Evolutionary conservation across 1,284 basidiomycete species (phyloP).

Genomic region (Trichosporon coremiiforme): DNA sequence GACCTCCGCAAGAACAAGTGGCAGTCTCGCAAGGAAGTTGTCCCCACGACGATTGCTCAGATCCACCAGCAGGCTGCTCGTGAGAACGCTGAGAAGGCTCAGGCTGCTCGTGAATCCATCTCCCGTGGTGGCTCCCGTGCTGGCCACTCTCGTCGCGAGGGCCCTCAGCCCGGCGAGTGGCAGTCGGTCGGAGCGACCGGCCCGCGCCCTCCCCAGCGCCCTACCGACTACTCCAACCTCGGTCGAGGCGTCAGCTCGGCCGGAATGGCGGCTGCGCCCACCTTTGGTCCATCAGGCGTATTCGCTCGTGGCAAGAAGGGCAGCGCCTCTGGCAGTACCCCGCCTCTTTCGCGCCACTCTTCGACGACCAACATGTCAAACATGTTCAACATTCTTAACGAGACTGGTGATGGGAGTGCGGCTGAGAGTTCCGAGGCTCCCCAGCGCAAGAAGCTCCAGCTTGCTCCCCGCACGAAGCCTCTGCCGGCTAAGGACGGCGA

Average conservation of each 20-base stretch:
- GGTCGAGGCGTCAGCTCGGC: slow-evolving; percentile 75
- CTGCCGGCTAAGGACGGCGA: slow-evolving; percentile 56
- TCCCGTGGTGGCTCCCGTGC: slow-evolving; percentile 82
- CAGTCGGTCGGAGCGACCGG: slow-evolving; percentile 67
- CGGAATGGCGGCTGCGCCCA: slow-evolving; percentile 68
- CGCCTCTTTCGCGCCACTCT: slow-evolving; percentile 72
- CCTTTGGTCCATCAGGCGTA: slow-evolving; percentile 82
- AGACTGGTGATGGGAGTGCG: slow-evolving; percentile 60
- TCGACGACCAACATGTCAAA: slow-evolving; percentile 85
- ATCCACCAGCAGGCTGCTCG: slow-evolving; percentile 78
- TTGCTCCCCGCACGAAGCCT: slow-evolving; percentile 65
- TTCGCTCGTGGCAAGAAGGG: slow-evolving; percentile 70
- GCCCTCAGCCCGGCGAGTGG: slow-evolving; percentile 75
- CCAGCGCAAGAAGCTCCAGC: slow-evolving; percentile 73
- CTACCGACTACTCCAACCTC: slow-evolving; percentile 77
- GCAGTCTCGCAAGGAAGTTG: slow-evolving; percentile 70
- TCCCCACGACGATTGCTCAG: slow-evolving; percentile 86
- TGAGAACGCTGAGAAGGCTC: slow-evolving; percentile 74
- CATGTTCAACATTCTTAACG: slow-evolving; percentile 79
- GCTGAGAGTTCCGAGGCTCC: slow-evolving; percentile 58
- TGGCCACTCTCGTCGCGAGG: slow-evolving; percentile 69
- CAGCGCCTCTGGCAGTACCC: slow-evolving; percentile 59
- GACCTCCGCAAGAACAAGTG: slow-evolving; percentile 84
- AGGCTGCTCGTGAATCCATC: slow-evolving; percentile 62
- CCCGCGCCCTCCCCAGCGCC: slow-evolving; percentile 59